These are phyloP conservation scores for Nepenthes mirabilis DNA, from an alignment of 148 eudicot genomes.

Conservation along the genomic window DNA sequence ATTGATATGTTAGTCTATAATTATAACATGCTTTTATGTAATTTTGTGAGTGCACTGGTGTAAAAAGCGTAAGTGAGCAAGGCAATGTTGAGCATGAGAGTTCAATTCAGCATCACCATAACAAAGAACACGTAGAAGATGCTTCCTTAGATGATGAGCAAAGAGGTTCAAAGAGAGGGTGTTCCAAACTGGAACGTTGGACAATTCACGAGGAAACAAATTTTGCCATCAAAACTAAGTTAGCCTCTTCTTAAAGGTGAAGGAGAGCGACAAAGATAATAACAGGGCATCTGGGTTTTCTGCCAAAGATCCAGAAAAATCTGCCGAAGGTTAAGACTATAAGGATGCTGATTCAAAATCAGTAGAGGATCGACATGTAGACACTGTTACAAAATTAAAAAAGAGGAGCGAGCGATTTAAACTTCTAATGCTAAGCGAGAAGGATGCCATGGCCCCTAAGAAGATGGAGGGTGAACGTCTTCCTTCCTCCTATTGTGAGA, in stretches of 20 bases:
- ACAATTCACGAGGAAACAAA: conserved; percentile 82
- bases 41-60: conserved; percentile 34
- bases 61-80: conserved; percentile 36
- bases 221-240: conserved; percentile 22
- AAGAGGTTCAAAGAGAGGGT: conserved; percentile 60
- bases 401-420: conserved; percentile 95
- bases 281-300: conserved; percentile 21
- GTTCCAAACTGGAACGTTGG: conserved; percentile 96
- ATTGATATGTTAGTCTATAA: too few relatives aligned
- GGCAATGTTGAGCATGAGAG: conserved; percentile 20
- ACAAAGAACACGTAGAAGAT: conserved; percentile 31
- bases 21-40: not conserved
- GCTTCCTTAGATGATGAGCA: conserved; percentile 73
- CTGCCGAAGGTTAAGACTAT: conserved; percentile 29
- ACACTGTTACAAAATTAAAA: conserved; percentile 77
- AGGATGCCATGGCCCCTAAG: conserved; percentile 46
- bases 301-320: conserved; percentile 24
- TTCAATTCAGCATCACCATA: conserved; percentile 21
- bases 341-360: conserved; percentile 27
- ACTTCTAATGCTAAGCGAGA: conserved; percentile 87
- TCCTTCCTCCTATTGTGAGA: conserved; percentile 44
- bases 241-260: conserved; percentile 38
- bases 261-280: conserved; percentile 24
- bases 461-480: conserved; percentile 64
- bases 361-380: conserved; percentile 48